phyloP scores from a whole-genome alignment of 1,284 basidiomycete genomes.

The Veloporphyrellus conicus region DNA sequence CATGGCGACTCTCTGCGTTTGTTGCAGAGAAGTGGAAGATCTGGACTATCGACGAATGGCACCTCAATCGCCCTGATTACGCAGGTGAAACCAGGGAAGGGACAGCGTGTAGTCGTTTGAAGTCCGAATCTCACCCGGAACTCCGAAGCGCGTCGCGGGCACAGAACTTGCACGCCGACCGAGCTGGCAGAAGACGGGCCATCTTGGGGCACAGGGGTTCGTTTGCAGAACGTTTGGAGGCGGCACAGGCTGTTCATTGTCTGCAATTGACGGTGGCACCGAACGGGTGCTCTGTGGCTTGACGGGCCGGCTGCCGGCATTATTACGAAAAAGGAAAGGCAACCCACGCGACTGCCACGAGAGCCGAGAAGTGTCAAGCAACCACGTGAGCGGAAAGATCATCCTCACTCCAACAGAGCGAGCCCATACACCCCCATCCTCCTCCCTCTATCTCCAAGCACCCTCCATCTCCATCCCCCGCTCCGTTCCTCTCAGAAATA shows the following conservation, averaged over 20 bases:
- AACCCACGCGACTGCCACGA: constrained; percentile 35
- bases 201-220: background rate
- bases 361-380: constrained; percentile 35
- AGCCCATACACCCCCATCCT: constrained; percentile 9
- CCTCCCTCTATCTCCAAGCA: background rate
- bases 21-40: background rate
- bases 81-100: constrained; percentile 5
- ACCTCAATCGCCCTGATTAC: background rate
- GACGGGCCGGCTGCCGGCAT: constrained; percentile 25
- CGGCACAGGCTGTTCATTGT: background rate
- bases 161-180: background rate
- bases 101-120: constrained; percentile 6
- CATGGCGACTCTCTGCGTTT: constrained; percentile 2
- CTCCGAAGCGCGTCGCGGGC: background rate
- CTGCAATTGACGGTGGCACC: background rate
- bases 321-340: constrained; percentile 24
- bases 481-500: background rate
- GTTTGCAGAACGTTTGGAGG: background rate
- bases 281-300: background rate
- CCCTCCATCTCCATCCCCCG: background rate
- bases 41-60: background rate
- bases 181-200: background rate
- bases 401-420: constrained; percentile 21
- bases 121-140: constrained; percentile 6
- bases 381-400: constrained; percentile 38